Conservation (phyloP, 495 filamentous ascomycete species). For the Talaromyces trachyspermus region DNA sequence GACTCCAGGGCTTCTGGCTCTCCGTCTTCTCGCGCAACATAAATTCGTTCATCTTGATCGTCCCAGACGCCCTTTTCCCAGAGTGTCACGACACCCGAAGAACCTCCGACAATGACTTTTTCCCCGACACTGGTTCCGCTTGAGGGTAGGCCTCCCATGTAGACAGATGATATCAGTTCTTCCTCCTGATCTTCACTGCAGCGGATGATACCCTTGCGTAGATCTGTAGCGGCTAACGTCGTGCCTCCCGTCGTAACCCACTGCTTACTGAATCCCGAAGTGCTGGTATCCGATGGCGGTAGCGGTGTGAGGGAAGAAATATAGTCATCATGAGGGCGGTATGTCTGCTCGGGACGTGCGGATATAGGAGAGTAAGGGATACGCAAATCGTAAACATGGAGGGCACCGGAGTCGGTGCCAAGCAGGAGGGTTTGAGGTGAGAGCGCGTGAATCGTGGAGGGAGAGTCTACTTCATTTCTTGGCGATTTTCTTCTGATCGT, state of each 20-base stretch:
- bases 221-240: slow-evolving; percentile 81
- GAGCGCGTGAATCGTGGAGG: slow-evolving; percentile 70
- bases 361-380: slow-evolving; percentile 47
- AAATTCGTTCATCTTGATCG: slow-evolving; percentile 83
- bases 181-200: slow-evolving; percentile 91
- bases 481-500: slow-evolving; percentile 17
- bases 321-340: slow-evolving; percentile 86
- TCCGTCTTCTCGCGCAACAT: slow-evolving; percentile 49
- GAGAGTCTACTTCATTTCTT: slow-evolving; percentile 46
- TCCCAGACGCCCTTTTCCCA: slow-evolving; percentile 95
- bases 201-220: slow-evolving; percentile 72
- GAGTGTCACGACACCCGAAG: slow-evolving; percentile 72
- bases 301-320: slow-evolving; percentile 83
- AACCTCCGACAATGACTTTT: slow-evolving; percentile 73
- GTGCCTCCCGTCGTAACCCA: slow-evolving; percentile 89
- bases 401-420: slow-evolving; percentile 78
- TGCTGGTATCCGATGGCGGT: slow-evolving; percentile 67
- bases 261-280: slow-evolving; percentile 80
- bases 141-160: slow-evolving; percentile 59
- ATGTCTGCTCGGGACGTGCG: slow-evolving; percentile 63
- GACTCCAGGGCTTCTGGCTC: slow-evolving; percentile 67
- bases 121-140: slow-evolving; percentile 57
- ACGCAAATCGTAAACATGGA: slow-evolving; percentile 89
- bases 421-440: slow-evolving; percentile 84
- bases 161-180: slow-evolving; percentile 72